A percentile compares a stretch with the other conserved stretches of the same genome.
phyloP scores from a whole-genome alignment of 2,329 filamentous ascomycete genomes.

The Beauveria varroae region DNA sequence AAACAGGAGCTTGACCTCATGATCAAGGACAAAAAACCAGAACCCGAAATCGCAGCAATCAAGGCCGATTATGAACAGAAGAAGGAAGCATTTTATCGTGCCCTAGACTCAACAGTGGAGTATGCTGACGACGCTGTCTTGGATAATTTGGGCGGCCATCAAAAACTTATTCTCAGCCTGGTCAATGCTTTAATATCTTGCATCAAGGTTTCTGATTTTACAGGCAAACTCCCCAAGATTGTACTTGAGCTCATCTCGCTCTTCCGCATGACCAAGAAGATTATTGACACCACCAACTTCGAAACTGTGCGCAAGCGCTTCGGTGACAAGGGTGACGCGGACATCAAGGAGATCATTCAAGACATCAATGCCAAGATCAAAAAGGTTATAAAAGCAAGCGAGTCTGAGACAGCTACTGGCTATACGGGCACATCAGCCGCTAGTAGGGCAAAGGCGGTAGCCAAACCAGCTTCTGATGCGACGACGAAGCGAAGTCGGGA shows the following conservation, averaged over 20 bases:
- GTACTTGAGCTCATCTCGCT: constrained; percentile 53
- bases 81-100: constrained; percentile 41
- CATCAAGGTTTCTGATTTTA: constrained; percentile 44
- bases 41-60: constrained; percentile 28
- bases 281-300: constrained; percentile 58
- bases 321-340: constrained; percentile 56
- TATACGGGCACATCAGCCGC: constrained; percentile 33
- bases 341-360: constrained; percentile 53
- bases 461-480: constrained; percentile 22
- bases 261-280: constrained; percentile 54
- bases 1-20: constrained; percentile 38
- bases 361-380: constrained; percentile 44
- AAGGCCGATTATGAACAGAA: constrained; percentile 36
- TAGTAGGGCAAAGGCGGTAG: constrained; percentile 27
- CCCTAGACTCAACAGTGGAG: constrained; percentile 45
- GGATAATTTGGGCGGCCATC: constrained; percentile 50
- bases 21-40: constrained; percentile 33
- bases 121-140: constrained; percentile 49
- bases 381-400: constrained; percentile 29
- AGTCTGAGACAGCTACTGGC: constrained; percentile 28
- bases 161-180: constrained; percentile 48
- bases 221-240: constrained; percentile 45
- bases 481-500: constrained; percentile 31
- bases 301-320: constrained; percentile 56
- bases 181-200: constrained; percentile 48